Conservation (phyloP, 2,329 filamentous ascomycete genomes). For the Diaporthe caulivora region DNA sequence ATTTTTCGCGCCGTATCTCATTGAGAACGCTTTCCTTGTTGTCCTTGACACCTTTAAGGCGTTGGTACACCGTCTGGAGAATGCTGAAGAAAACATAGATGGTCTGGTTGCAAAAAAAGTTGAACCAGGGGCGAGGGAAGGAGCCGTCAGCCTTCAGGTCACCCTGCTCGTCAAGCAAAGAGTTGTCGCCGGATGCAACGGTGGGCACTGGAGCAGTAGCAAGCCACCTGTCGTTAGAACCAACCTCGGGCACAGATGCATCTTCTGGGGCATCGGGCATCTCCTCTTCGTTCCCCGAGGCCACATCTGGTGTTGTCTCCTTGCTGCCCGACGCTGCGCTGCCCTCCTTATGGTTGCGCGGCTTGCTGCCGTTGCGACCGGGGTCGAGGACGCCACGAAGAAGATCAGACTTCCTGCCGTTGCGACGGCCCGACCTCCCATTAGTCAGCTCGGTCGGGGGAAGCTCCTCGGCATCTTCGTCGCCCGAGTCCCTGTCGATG, state of each 20-base stretch:
- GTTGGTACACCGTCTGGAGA: conserved; percentile 90
- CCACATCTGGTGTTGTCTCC: conserved; percentile 87
- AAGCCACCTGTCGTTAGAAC: conserved; percentile 73
- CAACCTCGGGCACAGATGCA: conserved; percentile 68
- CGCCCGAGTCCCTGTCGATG: conserved; percentile 77
- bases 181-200: conserved; percentile 67
- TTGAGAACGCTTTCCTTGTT: conserved; percentile 79
- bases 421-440: conserved; percentile 72
- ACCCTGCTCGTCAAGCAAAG: conserved; percentile 67
- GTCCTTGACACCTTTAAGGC: conserved; percentile 86
- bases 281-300: conserved; percentile 83
- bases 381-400: conserved; percentile 89
- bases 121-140: conserved; percentile 84
- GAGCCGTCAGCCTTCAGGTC: conserved; percentile 82
- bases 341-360: conserved; percentile 81
- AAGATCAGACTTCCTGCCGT: conserved; percentile 83
- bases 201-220: conserved; percentile 69
- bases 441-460: conserved; percentile 79
- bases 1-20: conserved; percentile 79
- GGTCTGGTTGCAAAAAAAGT: conserved; percentile 90
- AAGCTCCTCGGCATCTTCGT: conserved; percentile 82
- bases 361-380: conserved; percentile 76
- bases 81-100: conserved; percentile 96
- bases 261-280: conserved; percentile 73
- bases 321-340: conserved; percentile 84